phyloP scores from a whole-genome alignment of 2,329 filamentous ascomycete genomes.

The Trichoderma atroviride region DNA sequence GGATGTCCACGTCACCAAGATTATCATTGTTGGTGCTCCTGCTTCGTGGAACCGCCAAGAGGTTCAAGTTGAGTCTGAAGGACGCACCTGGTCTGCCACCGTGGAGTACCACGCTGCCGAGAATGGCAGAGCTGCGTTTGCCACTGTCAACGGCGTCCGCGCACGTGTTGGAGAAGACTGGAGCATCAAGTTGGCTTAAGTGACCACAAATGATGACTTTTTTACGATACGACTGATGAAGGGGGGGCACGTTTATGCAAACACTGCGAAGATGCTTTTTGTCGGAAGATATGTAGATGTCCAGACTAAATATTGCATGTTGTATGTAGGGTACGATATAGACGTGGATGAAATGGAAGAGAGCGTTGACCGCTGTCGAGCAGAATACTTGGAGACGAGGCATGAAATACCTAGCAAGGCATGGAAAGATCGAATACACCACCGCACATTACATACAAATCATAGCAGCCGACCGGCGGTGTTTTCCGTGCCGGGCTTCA shows the following conservation, averaged over 20 bases:
- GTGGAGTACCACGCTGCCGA: slow-evolving; percentile 60
- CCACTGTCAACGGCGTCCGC: slow-evolving; percentile 55
- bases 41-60: slow-evolving; percentile 67
- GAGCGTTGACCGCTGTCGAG: slow-evolving; percentile 16
- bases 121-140: slow-evolving; percentile 54
- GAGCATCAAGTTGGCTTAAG: slow-evolving; percentile 44
- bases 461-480: too few relatives aligned
- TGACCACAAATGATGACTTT: not conserved
- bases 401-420: not conserved
- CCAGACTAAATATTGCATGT: slow-evolving; percentile 2
- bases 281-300: not conserved
- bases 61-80: slow-evolving; percentile 59
- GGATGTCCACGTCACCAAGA: slow-evolving; percentile 77
- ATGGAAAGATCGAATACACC: too few relatives aligned
- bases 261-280: not conserved
- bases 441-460: too few relatives aligned
- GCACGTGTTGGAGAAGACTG: slow-evolving; percentile 58
- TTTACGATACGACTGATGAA: not conserved
- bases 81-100: slow-evolving; percentile 58
- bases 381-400: not conserved
- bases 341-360: not conserved
- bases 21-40: slow-evolving; percentile 81
- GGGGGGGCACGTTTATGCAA: not conserved
- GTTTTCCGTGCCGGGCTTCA: not conserved
- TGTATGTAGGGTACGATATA: slow-evolving; percentile 3